Evolutionary conservation across 495 filamentous ascomycete species (phyloP).

Genomic region (Geopyxis carbonaria): DNA sequence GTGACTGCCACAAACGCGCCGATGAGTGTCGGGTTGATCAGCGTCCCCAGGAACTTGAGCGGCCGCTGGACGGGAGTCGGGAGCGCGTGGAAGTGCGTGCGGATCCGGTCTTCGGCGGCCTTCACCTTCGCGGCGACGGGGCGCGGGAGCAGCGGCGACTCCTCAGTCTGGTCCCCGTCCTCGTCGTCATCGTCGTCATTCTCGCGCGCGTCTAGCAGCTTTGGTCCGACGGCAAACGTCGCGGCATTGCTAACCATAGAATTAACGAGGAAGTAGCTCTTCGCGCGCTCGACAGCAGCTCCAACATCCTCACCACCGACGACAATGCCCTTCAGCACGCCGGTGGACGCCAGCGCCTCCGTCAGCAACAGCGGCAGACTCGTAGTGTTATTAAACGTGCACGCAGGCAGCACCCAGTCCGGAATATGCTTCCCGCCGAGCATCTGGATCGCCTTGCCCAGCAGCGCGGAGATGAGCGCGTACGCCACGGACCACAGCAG

Average conservation of each 20-base stretch:
- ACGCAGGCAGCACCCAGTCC: slow-evolving; percentile 46
- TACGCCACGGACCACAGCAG: slow-evolving; percentile 42
- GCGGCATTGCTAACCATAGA: slow-evolving; percentile 45
- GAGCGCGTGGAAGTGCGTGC: slow-evolving; percentile 27
- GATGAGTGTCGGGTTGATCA: slow-evolving; percentile 50
- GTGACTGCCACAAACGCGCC: slow-evolving; percentile 44
- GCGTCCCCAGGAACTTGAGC: slow-evolving; percentile 33
- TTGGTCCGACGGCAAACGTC: slow-evolving; percentile 49
- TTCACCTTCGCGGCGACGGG: neutral
- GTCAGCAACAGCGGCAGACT: slow-evolving; percentile 52
- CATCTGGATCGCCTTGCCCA: slow-evolving; percentile 32
- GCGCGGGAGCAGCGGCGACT: slow-evolving; percentile 14
- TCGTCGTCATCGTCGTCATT: slow-evolving; percentile 23
- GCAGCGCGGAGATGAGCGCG: slow-evolving; percentile 35
- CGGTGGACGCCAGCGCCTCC: slow-evolving; percentile 45
- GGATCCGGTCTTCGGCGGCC: slow-evolving; percentile 5
- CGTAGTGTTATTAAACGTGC: slow-evolving; percentile 65
- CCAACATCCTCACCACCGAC: slow-evolving; percentile 31
- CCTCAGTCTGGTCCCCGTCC: slow-evolving; percentile 16
- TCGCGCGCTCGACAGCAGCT: slow-evolving; percentile 43
- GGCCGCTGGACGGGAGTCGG: slow-evolving; percentile 26
- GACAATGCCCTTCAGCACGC: slow-evolving; percentile 39
- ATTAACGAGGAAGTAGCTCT: slow-evolving; percentile 53
- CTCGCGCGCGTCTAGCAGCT: slow-evolving; percentile 31
- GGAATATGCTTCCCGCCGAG: slow-evolving; percentile 49